These are phyloP conservation scores for Fusarium continuum DNA, from an alignment of 2,329 filamentous ascomycete genomes.

Conservation along the genomic window DNA sequence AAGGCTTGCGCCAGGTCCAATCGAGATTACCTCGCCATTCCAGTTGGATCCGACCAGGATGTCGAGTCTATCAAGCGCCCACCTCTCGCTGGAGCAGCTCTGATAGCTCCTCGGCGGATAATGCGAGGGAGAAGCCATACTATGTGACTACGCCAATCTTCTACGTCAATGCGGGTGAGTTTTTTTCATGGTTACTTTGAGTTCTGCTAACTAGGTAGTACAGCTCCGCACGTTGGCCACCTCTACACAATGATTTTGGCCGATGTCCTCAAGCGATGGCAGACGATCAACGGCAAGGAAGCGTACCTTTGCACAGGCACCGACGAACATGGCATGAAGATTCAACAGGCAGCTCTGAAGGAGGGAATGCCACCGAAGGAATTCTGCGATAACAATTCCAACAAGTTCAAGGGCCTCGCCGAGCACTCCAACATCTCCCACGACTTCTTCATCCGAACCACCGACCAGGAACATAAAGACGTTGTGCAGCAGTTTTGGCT, in stretches of 20 bases:
- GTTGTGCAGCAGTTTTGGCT: conserved; percentile 92
- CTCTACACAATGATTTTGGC: conserved; percentile 91
- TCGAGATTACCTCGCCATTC: conserved; percentile 26
- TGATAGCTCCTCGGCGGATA: conserved; percentile 52
- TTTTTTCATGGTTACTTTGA: too few relatives aligned
- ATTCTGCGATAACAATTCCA: conserved; percentile 88
- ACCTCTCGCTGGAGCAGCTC: conserved; percentile 48
- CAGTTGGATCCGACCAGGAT: conserved; percentile 45
- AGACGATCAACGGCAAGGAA: conserved; percentile 74
- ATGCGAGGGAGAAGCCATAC: conserved; percentile 88
- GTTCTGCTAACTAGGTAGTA: neutral
- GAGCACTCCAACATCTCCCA: conserved; percentile 74
- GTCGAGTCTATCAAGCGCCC: conserved; percentile 34
- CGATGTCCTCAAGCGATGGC: conserved; percentile 93
- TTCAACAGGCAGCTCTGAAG: conserved; percentile 83
- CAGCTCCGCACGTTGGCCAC: conserved; percentile 93
- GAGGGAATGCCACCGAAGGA: conserved; percentile 77
- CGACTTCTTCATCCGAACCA: conserved; percentile 93
- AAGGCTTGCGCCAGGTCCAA: conserved; percentile 35
- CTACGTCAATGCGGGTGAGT: conserved; percentile 91
- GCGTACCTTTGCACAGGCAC: conserved; percentile 89
- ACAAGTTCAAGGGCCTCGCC: conserved; percentile 81
- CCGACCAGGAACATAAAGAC: conserved; percentile 80
- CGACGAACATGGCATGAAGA: conserved; percentile 98
- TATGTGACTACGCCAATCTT: conserved; percentile 98